Conservation (phyloP, 2,329 filamentous ascomycete genomes). For the Pseudocercospora pini-densiflorae region DNA sequence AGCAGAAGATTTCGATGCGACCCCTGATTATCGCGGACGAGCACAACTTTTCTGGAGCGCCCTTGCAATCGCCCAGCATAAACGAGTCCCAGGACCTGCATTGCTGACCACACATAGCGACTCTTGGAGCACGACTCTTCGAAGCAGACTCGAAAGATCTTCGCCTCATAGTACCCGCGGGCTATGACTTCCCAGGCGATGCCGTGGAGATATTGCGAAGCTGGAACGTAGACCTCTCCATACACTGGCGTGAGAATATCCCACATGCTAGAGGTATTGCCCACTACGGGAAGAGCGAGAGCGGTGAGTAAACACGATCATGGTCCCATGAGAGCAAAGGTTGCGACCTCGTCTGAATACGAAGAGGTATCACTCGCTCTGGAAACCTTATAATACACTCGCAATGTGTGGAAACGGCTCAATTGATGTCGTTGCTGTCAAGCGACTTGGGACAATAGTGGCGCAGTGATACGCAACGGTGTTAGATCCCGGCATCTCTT, state of each 20-base stretch:
- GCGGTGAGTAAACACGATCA: conserved; percentile 15
- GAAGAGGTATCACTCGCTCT: too few relatives aligned
- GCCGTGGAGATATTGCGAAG: conserved; percentile 24
- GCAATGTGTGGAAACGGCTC: too few relatives aligned
- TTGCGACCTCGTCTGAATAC: too few relatives aligned
- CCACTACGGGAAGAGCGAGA: conserved; percentile 28
- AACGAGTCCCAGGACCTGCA: neutral
- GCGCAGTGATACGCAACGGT: too few relatives aligned
- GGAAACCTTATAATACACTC: too few relatives aligned
- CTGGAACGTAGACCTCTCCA: conserved; percentile 30
- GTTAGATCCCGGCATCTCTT: too few relatives aligned
- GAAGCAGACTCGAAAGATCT: conserved; percentile 14
- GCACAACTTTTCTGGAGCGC: neutral
- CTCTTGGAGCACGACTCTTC: conserved; percentile 33
- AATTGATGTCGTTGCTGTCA: too few relatives aligned
- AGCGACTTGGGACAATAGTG: too few relatives aligned
- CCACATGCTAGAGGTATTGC: conserved; percentile 33
- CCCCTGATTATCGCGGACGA: neutral
- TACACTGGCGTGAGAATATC: conserved; percentile 17
- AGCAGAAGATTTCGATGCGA: neutral
- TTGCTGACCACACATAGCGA: conserved; percentile 26
- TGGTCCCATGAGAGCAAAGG: too few relatives aligned
- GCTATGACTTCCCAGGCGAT: conserved; percentile 30
- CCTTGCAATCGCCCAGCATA: neutral
- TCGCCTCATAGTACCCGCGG: conserved; percentile 29